Percentiles rank a stretch among this genome's conserved stretches.
Evolutionary conservation across 768 basidiomycete genomes (phyloP).

Genomic region (Mrakia gelida): DNA sequence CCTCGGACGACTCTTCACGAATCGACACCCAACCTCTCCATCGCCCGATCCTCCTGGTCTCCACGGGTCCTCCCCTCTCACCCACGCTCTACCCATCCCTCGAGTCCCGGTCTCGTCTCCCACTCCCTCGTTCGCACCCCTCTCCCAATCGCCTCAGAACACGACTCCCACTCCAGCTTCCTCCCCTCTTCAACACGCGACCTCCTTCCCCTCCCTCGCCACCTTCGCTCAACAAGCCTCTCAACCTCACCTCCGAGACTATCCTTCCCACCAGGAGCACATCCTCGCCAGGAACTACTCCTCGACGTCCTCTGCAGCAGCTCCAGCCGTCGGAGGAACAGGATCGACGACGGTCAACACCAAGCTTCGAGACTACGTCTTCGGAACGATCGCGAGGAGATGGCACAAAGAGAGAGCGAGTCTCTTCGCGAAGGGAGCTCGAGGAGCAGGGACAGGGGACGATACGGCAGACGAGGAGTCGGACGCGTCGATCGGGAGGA

Average conservation of each 20-base stretch:
- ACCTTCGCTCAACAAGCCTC: constrained; percentile 12
- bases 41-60: constrained; percentile 5
- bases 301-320: not conserved
- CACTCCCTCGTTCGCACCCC: not conserved
- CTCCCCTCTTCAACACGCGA: constrained; percentile 16
- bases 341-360: constrained; percentile 93
- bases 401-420: constrained; percentile 14
- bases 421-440: not conserved
- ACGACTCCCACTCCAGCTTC: constrained; percentile 18
- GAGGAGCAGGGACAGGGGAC: not conserved
- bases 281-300: not conserved
- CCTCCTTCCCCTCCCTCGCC: constrained; percentile 11
- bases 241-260: constrained; percentile 18
- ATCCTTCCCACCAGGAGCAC: constrained; percentile 20
- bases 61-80: not conserved
- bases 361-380: constrained; percentile 90
- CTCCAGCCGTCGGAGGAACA: constrained; percentile 62
- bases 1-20: not conserved
- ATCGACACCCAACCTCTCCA: not conserved
- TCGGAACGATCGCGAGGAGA: constrained; percentile 61
- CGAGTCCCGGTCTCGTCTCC: not conserved
- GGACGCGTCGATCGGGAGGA: constrained; percentile 5
- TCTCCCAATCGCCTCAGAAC: constrained; percentile 10
- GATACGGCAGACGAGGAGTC: constrained; percentile 13
- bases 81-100: not conserved